Base-by-base conservation (phyloP, 2,329 filamentous ascomycete genomes). In the Emmonsiellopsis sp. region DNA sequence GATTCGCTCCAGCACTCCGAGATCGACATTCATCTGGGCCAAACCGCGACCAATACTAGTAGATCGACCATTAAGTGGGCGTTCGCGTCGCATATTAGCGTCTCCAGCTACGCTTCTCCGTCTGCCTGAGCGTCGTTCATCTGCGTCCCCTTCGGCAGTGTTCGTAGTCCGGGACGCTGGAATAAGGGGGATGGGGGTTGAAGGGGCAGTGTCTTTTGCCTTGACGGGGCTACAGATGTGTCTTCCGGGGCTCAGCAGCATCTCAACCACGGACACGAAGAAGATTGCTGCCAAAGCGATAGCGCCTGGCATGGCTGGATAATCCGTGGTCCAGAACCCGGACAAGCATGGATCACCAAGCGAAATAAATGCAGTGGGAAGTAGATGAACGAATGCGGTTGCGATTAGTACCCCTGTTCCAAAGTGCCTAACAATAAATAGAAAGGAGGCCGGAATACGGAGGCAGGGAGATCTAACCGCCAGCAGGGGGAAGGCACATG, bases 321-420 rank as follows among this genome's bases (percentile, higher is more conserved):
- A 77, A 47, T 72, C 65, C 1, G 67, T 61, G 33, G 68, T 74
- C 71, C 74, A 75, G 58, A 76, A 75, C 27, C 61, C 56, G 0
- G 72, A 69, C 21, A 76, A 63, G 62, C 85, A 87, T 43, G 84
- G 84, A 57, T 86, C 80, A 58, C 79, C 85, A 17, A 86, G 73
- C 42, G 82, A 84, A 55, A 76, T 68, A 61, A 87, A 87, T 0
- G 85, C 84, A 31, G 81, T 87, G 52, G 82, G 84, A 3, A 86
- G 77, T 10, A 86, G 75, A 71, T 92, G 87, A 31, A 92, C 87
- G 63, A 93, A 93, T 53, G 88, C 87, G 1, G 88, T 93, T 9
- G 88, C 87, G 57, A 93, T 85, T n/a, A 93, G 75, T 17, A 93
- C 88, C 55, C 88, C 88, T 1, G 88, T 93, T 63, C 88, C 86